A percentile compares a stretch with the other conserved stretches of the same genome.
phyloP scores from a whole-genome alignment of 129 eudicot genomes.

The sunflower (Helianthus annuus) region DNA sequence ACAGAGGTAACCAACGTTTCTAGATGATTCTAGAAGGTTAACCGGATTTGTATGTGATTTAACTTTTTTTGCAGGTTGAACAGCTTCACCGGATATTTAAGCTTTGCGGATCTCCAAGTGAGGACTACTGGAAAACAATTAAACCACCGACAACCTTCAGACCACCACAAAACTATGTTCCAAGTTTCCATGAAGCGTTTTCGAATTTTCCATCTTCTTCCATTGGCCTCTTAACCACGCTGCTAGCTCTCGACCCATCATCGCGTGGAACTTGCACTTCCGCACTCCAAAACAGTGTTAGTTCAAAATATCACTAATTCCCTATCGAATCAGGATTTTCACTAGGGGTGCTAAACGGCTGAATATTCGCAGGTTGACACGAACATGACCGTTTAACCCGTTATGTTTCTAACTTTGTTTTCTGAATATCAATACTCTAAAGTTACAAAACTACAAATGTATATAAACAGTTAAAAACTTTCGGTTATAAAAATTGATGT shows the following conservation, averaged over 20 bases:
- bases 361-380: too few relatives aligned
- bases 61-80: slow-evolving; percentile 55
- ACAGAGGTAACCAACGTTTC: slow-evolving; percentile 58
- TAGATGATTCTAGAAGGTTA: not conserved
- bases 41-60: too few relatives aligned
- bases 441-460: too few relatives aligned
- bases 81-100: slow-evolving; percentile 83
- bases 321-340: not conserved
- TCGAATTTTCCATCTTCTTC: slow-evolving; percentile 53
- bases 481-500: too few relatives aligned
- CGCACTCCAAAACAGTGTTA: slow-evolving; percentile 69
- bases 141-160: slow-evolving; percentile 76
- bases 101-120: slow-evolving; percentile 85
- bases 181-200: slow-evolving; percentile 61
- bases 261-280: slow-evolving; percentile 66
- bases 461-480: too few relatives aligned
- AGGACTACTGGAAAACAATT: slow-evolving; percentile 72
- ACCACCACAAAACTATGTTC: slow-evolving; percentile 62
- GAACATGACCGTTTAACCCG: too few relatives aligned
- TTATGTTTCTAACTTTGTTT: too few relatives aligned
- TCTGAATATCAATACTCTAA: too few relatives aligned
- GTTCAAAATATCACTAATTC: slow-evolving; percentile 16
- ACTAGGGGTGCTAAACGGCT: too few relatives aligned
- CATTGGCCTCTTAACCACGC: slow-evolving; percentile 53
- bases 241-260: slow-evolving; percentile 66